Percentiles rank a stretch among this genome's conserved stretches.
These are phyloP conservation scores for Gaillardinia entomophila DNA, from an alignment of 805 yeast genomes.

Conservation along the genomic window DNA sequence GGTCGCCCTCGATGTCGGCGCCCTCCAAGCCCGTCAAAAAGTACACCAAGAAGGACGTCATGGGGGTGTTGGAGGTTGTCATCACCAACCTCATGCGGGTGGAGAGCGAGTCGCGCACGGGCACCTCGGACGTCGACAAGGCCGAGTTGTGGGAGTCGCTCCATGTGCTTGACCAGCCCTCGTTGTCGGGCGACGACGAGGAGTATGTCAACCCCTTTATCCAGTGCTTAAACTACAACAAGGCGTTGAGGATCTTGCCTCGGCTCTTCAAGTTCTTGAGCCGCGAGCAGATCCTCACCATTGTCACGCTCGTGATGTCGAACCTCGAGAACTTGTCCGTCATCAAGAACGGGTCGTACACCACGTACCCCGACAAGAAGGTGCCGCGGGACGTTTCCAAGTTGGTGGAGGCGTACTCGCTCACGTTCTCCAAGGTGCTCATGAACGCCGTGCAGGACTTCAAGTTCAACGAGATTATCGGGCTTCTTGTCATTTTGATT, in stretches of 20 bases:
- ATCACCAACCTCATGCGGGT: slow-evolving; percentile 71
- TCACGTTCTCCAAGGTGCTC: slow-evolving; percentile 75
- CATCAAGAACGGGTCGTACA: slow-evolving; percentile 72
- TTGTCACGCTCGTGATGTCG: slow-evolving; percentile 72
- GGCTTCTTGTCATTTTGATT: slow-evolving; percentile 63
- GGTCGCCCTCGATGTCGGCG: slow-evolving; percentile 28
- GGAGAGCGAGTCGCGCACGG: slow-evolving; percentile 55
- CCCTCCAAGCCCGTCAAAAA: slow-evolving; percentile 23
- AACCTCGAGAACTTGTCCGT: slow-evolving; percentile 77
- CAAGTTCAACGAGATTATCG: slow-evolving; percentile 71
- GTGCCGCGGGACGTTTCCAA: slow-evolving; percentile 51
- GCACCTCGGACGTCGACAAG: slow-evolving; percentile 30
- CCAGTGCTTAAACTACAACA: slow-evolving; percentile 75
- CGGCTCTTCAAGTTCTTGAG: slow-evolving; percentile 80
- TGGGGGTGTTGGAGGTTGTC: slow-evolving; percentile 71
- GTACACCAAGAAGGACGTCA: slow-evolving; percentile 38
- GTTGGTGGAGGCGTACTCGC: slow-evolving; percentile 71
- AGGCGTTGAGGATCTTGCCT: slow-evolving; percentile 84
- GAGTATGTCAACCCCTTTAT: slow-evolving; percentile 70
- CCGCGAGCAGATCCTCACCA: slow-evolving; percentile 69
- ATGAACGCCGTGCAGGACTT: slow-evolving; percentile 82
- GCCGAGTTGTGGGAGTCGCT: slow-evolving; percentile 68
- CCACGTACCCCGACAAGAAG: slow-evolving; percentile 45
- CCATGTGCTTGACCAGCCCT: slow-evolving; percentile 60
- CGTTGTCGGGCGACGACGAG: slow-evolving; percentile 44